A percentile compares a stretch with the other conserved stretches of the same genome.
Evolutionary conservation across 1,139 yeast species (phyloP).

Genomic region (Sugiyamaella japonica): DNA sequence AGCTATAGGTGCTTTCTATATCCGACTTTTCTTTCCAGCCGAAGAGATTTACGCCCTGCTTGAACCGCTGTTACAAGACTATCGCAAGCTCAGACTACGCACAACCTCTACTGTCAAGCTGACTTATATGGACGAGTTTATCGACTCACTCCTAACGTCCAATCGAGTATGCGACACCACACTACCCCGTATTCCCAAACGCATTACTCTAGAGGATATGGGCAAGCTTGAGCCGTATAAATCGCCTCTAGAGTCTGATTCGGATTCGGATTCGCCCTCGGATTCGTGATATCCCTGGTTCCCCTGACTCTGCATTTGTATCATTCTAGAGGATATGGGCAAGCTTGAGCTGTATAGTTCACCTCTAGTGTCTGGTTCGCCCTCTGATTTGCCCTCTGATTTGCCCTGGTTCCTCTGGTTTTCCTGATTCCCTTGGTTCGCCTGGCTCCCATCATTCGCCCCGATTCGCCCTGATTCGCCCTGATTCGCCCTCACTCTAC

Average conservation of each 20-base stretch:
- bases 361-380: conserved; percentile 35
- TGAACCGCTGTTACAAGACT: conserved; percentile 57
- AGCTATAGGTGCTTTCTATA: conserved; percentile 58
- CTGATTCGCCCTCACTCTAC: too few relatives aligned
- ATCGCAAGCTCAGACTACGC: conserved; percentile 51
- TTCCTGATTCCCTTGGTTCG: too few relatives aligned
- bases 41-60: conserved; percentile 50
- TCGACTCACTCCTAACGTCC: conserved; percentile 52
- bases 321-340: conserved; percentile 44
- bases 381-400: conserved; percentile 3
- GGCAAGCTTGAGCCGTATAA: conserved; percentile 43
- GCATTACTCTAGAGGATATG: conserved; percentile 44
- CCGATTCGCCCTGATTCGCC: too few relatives aligned
- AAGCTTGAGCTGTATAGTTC: conserved; percentile 42
- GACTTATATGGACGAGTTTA: conserved; percentile 59
- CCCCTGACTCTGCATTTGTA: background rate
- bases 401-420: too few relatives aligned
- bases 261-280: conserved; percentile 8
- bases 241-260: conserved; percentile 37
- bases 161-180: conserved; percentile 59
- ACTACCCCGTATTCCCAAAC: conserved; percentile 56
- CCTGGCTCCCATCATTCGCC: too few relatives aligned
- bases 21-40: conserved; percentile 52
- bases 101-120: conserved; percentile 38
- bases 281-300: conserved; percentile 4